These are phyloP conservation scores for Kodamaea laetipori DNA, from an alignment of 805 yeast species.

Conservation along the genomic window DNA sequence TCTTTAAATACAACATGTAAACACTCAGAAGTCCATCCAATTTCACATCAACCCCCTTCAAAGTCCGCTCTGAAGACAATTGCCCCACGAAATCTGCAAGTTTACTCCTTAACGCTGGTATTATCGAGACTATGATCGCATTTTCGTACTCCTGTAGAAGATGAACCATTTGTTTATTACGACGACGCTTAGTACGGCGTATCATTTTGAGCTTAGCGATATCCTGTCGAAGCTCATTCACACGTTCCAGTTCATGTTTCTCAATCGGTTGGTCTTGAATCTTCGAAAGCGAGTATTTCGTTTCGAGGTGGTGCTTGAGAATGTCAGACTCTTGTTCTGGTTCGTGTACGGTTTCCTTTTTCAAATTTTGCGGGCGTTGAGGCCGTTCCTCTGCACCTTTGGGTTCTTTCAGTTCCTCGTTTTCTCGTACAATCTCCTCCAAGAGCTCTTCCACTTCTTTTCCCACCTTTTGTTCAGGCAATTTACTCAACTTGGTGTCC, in stretches of 20 bases:
- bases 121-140: conserved; percentile 26
- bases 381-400: neutral
- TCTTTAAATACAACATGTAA: conserved; percentile 12
- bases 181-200: conserved; percentile 19
- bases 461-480: conserved; percentile 6
- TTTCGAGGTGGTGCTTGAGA: conserved; percentile 22
- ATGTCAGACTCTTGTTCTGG: conserved; percentile 15
- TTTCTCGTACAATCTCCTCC: neutral
- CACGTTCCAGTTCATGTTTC: conserved; percentile 16
- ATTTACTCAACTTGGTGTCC: conserved; percentile 21
- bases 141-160: conserved; percentile 32
- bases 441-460: conserved; percentile 1
- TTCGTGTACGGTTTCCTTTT: neutral
- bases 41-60: conserved; percentile 11
- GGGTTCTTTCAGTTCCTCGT: neutral
- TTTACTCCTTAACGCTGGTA: conserved; percentile 33
- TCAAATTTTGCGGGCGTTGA: neutral
- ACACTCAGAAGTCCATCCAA: conserved; percentile 10
- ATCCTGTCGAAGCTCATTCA: conserved; percentile 31
- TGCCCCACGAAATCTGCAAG: conserved; percentile 6
- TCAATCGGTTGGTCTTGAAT: conserved; percentile 15
- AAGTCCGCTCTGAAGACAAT: conserved; percentile 1
- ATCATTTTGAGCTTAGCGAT: conserved; percentile 27
- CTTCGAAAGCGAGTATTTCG: conserved; percentile 30
- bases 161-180: conserved; percentile 26